These are phyloP conservation scores for Penicillium tannophilum DNA, from an alignment of 495 filamentous ascomycete genomes.

Conservation along the genomic window DNA sequence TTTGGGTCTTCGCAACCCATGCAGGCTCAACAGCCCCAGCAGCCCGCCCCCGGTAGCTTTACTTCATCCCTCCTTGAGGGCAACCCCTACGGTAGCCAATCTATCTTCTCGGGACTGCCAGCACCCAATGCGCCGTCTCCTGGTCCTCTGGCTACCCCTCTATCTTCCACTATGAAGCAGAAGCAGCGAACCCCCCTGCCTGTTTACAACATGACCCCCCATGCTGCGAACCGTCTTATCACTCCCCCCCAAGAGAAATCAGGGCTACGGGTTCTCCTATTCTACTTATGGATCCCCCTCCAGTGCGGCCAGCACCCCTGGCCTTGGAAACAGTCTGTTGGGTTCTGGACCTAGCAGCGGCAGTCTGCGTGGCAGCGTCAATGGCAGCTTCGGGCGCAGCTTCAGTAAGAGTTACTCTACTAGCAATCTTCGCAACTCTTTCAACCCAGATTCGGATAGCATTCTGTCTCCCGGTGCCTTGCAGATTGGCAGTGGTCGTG, in stretches of 20 bases:
- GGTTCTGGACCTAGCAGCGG: constrained; percentile 46
- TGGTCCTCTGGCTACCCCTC: constrained; percentile 84
- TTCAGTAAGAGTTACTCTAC: constrained; percentile 64
- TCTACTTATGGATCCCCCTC: constrained; percentile 83
- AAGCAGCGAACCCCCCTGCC: constrained; percentile 79
- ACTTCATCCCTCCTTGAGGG: constrained; percentile 74
- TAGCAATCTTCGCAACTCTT: constrained; percentile 67
- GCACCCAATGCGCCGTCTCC: constrained; percentile 64
- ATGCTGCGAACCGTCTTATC: constrained; percentile 70
- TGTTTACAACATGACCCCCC: constrained; percentile 84
- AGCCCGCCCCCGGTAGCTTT: constrained; percentile 62
- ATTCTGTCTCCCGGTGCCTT: constrained; percentile 86
- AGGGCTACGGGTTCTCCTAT: constrained; percentile 85
- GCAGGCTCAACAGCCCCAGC: constrained; percentile 45
- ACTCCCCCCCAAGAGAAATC: constrained; percentile 72
- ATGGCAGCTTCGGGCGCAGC: constrained; percentile 62
- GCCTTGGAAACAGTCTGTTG: constrained; percentile 66
- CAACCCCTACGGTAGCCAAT: constrained; percentile 80
- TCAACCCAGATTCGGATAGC: constrained; percentile 71
- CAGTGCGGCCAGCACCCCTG: constrained; percentile 69
- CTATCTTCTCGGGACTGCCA: constrained; percentile 73
- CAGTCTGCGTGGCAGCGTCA: constrained; percentile 38
- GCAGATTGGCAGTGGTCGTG: constrained; percentile 64
- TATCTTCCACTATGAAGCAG: constrained; percentile 69
- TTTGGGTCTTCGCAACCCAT: constrained; percentile 62